Conservation (phyloP, 1,284 basidiomycete genomes). For the Sanghuangporus sanghuang region DNA sequence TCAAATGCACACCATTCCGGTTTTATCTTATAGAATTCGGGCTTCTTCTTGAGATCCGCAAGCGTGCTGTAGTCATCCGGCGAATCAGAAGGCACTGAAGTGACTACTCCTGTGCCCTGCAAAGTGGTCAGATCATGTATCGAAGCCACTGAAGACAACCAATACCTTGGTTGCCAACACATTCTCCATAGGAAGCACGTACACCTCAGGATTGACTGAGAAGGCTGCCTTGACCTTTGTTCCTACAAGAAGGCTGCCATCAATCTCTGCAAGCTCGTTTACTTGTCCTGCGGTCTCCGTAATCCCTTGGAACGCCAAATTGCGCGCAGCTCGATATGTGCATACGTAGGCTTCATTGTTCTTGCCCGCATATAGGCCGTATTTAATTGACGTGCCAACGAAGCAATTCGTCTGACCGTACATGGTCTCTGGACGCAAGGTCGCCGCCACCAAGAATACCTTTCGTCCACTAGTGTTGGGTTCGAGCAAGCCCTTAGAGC, state of each 20-base stretch:
- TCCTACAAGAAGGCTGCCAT: conserved; percentile 80
- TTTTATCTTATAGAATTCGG: conserved; percentile 95
- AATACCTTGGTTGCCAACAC: conserved; percentile 86
- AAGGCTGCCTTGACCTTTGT: conserved; percentile 91
- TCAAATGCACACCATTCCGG: conserved; percentile 85
- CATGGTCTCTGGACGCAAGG: conserved; percentile 97
- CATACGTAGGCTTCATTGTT: conserved; percentile 88
- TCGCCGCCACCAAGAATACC: conserved; percentile 92
- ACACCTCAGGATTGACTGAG: conserved; percentile 80
- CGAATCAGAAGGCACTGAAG: conserved; percentile 97
- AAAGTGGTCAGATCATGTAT: neutral
- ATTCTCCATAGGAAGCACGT: conserved; percentile 97
- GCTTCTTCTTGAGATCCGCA: conserved; percentile 93
- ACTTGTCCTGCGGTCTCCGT: conserved; percentile 68
- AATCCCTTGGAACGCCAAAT: conserved; percentile 96
- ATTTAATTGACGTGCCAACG: conserved; percentile 88
- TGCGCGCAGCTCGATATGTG: conserved; percentile 88
- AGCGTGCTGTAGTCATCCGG: conserved; percentile 95
- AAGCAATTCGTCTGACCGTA: conserved; percentile 99
- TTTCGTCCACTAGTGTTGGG: conserved; percentile 72
- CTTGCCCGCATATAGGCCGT: conserved; percentile 87
- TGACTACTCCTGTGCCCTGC: conserved; percentile 96
- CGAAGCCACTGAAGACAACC: conserved; percentile 13
- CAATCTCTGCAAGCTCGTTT: conserved; percentile 69
- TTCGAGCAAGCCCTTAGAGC: conserved; percentile 58